phyloP scores from a whole-genome alignment of 2,329 filamentous ascomycete species.

The Penicillium psychrosexuale region DNA sequence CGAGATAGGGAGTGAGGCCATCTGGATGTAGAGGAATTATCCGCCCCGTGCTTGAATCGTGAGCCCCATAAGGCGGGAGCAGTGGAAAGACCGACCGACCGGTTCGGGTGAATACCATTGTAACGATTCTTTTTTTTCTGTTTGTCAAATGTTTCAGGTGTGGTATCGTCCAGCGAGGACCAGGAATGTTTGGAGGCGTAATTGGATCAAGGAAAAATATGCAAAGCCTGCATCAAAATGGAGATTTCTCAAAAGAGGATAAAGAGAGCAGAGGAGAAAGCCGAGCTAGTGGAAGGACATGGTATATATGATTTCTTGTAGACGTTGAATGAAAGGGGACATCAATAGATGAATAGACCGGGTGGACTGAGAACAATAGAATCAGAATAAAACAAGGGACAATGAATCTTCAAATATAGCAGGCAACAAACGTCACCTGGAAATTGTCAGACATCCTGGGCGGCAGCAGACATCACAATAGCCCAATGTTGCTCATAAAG shows the following conservation, averaged over 20 bases:
- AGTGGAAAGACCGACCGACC: slow-evolving; percentile 36
- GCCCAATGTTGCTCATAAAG: slow-evolving; percentile 11
- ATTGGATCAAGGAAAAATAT: neutral
- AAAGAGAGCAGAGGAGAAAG: slow-evolving; percentile 1
- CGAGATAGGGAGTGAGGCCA: slow-evolving; percentile 84
- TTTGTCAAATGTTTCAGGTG: neutral
- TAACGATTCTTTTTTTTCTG: neutral
- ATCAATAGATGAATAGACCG: slow-evolving; percentile 6
- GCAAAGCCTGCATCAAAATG: neutral
- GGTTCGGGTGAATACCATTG: slow-evolving; percentile 35
- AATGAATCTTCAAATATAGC: slow-evolving; percentile 13
- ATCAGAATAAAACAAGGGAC: slow-evolving; percentile 5
- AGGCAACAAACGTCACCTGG: neutral
- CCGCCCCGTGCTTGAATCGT: slow-evolving; percentile 51
- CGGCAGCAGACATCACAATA: slow-evolving; percentile 13
- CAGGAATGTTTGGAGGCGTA: neutral
- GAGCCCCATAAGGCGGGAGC: slow-evolving; percentile 42
- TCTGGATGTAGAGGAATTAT: slow-evolving; percentile 61
- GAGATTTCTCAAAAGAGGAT: neutral
- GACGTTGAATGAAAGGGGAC: neutral
- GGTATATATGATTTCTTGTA: slow-evolving; percentile 3
- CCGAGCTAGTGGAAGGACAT: neutral
- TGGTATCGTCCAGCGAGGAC: slow-evolving; percentile 5
- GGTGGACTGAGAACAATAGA: slow-evolving; percentile 4
- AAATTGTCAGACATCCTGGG: slow-evolving; percentile 7